Evolutionary conservation across 2,329 filamentous ascomycete genomes (phyloP).

Genomic region (Epichloe gansuensis): DNA sequence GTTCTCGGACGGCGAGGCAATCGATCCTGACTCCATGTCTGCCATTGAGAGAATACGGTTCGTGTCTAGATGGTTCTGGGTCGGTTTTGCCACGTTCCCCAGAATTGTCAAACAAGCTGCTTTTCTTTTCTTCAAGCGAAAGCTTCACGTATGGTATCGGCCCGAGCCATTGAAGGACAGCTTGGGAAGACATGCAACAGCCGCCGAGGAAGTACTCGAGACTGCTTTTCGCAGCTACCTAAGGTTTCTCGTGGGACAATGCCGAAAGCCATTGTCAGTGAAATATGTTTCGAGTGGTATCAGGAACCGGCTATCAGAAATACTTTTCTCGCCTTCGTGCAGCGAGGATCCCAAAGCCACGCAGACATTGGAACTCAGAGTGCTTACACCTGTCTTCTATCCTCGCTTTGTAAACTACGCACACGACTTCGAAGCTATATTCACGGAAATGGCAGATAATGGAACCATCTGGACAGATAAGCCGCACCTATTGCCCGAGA

Average conservation of each 20-base stretch:
- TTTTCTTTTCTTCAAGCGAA: conserved; percentile 40
- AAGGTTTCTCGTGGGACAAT: conserved; percentile 33
- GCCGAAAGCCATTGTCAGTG: conserved; percentile 31
- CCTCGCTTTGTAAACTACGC: conserved; percentile 50
- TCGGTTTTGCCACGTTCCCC: conserved; percentile 52
- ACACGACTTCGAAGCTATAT: conserved; percentile 47
- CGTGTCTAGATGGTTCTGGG: conserved; percentile 50
- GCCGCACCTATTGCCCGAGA: conserved; percentile 35
- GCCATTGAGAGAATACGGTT: conserved; percentile 32
- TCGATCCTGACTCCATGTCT: conserved; percentile 36
- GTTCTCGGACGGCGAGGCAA: conserved; percentile 35
- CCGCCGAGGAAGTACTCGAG: conserved; percentile 35
- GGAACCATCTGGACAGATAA: conserved; percentile 44
- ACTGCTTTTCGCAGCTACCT: conserved; percentile 34
- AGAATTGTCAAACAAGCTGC: conserved; percentile 50
- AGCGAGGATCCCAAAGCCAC: conserved; percentile 6
- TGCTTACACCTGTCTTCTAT: conserved; percentile 56
- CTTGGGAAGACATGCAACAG: conserved; percentile 39
- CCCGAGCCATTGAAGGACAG: conserved; percentile 48
- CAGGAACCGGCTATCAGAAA: conserved; percentile 21
- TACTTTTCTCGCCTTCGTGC: conserved; percentile 23
- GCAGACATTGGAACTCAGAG: conserved; percentile 38
- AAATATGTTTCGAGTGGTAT: conserved; percentile 42
- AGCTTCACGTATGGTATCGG: conserved; percentile 50
- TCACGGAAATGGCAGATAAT: conserved; percentile 46